Base-by-base conservation (phyloP, 1,284 basidiomycete genomes). In the Leccinum griseonigrum region DNA sequence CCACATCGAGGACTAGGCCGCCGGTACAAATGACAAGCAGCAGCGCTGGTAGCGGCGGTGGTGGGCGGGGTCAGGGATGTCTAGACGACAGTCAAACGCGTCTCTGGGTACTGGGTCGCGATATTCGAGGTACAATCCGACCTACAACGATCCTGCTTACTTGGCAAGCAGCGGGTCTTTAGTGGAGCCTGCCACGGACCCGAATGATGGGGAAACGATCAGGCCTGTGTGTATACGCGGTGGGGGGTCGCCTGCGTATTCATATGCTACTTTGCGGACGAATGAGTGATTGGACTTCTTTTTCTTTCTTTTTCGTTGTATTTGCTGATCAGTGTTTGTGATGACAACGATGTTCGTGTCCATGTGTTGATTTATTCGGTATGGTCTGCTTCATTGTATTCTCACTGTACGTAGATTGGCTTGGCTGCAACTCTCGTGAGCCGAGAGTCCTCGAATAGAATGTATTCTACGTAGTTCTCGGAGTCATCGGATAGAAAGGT, bases 71-170 rank as follows among this genome's bases (percentile, higher is more conserved):
- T 48, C 46, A 11, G 11, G 32, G 50, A 57, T 55, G 40, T 59
- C 63, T 11, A 68, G 53, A 34, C 54, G 36, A 1, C 54, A 38
- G 14, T 55, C 54, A 2, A 75, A 22, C 9, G 63, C 64, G 16
- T 73, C 71, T 11, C 26, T 67, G 56, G 62, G 59, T 22, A 73
- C 71, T 48, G 43, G 18, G 14, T 51, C 14, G 50, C 50, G 28
- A 16, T 66, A 71, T 56, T 36, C 64, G 2, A 63, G 68, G 6
- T 67, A 66, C 31, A 43, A 75, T 31, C 71, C 73, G 1, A 55
- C 10, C 38, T 74, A 75, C 62, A 65, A 72, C 7, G 68, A 73
- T 32, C 66, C 64, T 28, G 66, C 71, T 0, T 69, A 69, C 46
- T 50, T 73, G 0, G 64, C 60, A 1, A 72, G 71, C 62, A 66